These are phyloP conservation scores for Hysterium pulicare DNA, from an alignment of 2,329 filamentous ascomycete species.

Conservation along the genomic window DNA sequence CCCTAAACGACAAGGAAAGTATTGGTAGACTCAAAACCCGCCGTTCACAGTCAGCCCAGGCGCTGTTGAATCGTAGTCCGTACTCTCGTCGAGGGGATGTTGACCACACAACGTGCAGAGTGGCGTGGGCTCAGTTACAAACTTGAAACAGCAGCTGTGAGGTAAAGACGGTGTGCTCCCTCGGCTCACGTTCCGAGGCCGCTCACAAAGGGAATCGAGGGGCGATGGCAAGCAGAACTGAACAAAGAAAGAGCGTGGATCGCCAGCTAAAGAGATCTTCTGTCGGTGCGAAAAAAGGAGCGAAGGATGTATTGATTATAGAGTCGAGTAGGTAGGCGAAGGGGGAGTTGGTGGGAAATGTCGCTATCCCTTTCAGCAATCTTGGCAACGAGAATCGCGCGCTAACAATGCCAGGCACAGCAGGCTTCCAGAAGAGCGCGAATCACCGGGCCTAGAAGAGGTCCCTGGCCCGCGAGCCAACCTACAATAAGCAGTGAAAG, in stretches of 20 bases:
- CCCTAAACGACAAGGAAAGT: neutral
- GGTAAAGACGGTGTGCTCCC: slow-evolving; percentile 10
- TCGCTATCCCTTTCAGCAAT: too few relatives aligned
- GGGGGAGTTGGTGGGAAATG: too few relatives aligned
- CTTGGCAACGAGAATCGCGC: too few relatives aligned
- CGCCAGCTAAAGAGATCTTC: too few relatives aligned
- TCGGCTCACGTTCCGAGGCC: slow-evolving; percentile 10
- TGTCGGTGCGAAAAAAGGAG: too few relatives aligned
- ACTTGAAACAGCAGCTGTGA: slow-evolving; percentile 12
- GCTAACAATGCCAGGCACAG: too few relatives aligned
- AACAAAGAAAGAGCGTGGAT: slow-evolving; percentile 1
- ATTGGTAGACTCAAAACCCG: neutral
- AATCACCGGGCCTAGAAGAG: too few relatives aligned
- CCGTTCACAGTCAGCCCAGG: neutral
- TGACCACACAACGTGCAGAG: slow-evolving; percentile 6
- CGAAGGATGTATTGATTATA: too few relatives aligned
- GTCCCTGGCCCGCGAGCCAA: too few relatives aligned
- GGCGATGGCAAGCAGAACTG: neutral
- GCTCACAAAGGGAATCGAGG: slow-evolving; percentile 13
- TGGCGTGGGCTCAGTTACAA: slow-evolving; percentile 8
- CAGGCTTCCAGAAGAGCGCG: too few relatives aligned
- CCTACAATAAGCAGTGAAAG: too few relatives aligned
- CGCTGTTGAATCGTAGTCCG: slow-evolving; percentile 1
- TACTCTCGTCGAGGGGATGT: slow-evolving; percentile 6
- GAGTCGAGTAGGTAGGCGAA: too few relatives aligned